phyloP scores from a whole-genome alignment of 805 yeast genomes.

The Pichia insulana region DNA sequence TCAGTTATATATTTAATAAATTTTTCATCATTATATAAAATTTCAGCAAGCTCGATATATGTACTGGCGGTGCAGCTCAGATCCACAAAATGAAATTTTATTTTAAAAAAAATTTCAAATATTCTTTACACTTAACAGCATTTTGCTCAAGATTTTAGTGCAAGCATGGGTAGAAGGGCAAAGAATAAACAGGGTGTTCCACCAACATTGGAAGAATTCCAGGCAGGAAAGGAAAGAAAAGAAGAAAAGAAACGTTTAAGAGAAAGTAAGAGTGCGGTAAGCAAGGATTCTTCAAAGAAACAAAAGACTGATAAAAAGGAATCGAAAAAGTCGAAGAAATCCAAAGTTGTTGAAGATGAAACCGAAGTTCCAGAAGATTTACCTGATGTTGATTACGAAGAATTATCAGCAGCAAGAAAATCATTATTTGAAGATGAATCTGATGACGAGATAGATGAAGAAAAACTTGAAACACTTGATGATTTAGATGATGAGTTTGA shows the following conservation, averaged over 20 bases:
- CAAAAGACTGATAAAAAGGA: conserved; percentile 18
- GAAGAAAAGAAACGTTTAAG: conserved; percentile 29
- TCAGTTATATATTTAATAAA: too few species aligned
- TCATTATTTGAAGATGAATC: conserved; percentile 63
- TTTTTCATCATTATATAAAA: too few species aligned
- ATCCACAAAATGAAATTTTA: too few species aligned
- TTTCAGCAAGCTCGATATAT: too few species aligned
- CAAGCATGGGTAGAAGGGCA: conserved; percentile 81
- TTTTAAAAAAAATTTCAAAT: too few species aligned
- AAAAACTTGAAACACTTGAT: conserved; percentile 22
- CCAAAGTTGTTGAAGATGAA: conserved; percentile 20
- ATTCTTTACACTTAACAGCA: too few species aligned
- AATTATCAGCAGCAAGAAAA: conserved; percentile 60
- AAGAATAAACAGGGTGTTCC: conserved; percentile 91
- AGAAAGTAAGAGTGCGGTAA: conserved; percentile 20
- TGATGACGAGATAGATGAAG: conserved; percentile 39
- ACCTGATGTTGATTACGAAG: conserved; percentile 63
- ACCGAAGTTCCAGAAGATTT: conserved; percentile 38
- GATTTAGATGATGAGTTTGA: conserved; percentile 21
- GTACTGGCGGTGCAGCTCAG: too few species aligned
- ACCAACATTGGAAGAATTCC: conserved; percentile 80
- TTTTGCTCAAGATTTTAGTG: too few species aligned
- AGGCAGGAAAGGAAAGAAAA: conserved; percentile 34
- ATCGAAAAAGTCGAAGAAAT: conserved; percentile 20
- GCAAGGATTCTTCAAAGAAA: conserved; percentile 14